Base-by-base conservation (phyloP, 1,284 basidiomycete genomes). In the Irpex sp. region DNA sequence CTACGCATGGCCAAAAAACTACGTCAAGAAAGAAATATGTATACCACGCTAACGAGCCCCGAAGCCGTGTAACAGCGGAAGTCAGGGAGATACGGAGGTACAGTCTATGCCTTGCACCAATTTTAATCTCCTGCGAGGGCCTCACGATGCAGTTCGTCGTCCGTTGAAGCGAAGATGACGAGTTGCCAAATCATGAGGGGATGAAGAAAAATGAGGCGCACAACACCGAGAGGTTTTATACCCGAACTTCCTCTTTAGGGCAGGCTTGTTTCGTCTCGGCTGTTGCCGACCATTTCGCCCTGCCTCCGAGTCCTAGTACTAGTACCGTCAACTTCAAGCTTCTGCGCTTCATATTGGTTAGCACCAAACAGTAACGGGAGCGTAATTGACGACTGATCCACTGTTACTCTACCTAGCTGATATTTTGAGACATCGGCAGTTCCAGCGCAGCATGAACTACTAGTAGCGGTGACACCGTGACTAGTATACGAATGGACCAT, bases 71-170 rank as follows among this genome's bases (percentile, higher is more conserved):
- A 71, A 73, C 69, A 52, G 71, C 78, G 80, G 81, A 59, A 80
- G 75, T 79, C 75, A 82, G 85, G 89, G 86, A 89, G 91, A 92
- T 92, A 92, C 89, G 86, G 89, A 87, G 88, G 90, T 85, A 82
- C 67, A 85, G 79, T 82, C 83, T 91, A 91, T 91, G 89, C 91
- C 86, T 74, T 89, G 90, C 91, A 83, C 90, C 87, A 85, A 86
- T 87, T 71, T 92, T 88, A 84, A 89, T 92, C 88, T 92, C 87
- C 90, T 92, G 89, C 89, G 89, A 91, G 88, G 81, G 68, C 89
- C 90, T 83, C 88, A 75, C 81, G 78, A 82, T 75, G 74, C 78
- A 76, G 73, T 75, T 79, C 85, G 77, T 82, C 85, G 82, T 75
- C 80, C 78, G 82, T 82, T 60, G 51, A 56, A 64, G 71, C 75